These are phyloP conservation scores for Yarrowia yakushimensis DNA, from an alignment of 805 yeast species.

Conservation along the genomic window DNA sequence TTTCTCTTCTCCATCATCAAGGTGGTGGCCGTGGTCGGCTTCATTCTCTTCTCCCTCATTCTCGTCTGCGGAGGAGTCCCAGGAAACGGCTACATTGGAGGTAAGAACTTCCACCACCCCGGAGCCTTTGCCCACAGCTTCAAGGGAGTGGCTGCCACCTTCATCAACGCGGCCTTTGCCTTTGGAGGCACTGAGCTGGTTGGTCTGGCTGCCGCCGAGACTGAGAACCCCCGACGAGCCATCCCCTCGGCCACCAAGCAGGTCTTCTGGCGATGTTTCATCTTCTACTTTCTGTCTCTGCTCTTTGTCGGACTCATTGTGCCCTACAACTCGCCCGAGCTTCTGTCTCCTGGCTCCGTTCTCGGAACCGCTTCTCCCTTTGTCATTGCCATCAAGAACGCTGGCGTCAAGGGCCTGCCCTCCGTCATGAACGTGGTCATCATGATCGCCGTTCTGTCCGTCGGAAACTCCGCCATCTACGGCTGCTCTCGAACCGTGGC, in stretches of 20 bases:
- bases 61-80: slow-evolving; percentile 55
- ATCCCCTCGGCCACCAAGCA: slow-evolving; percentile 71
- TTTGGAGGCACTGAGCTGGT: slow-evolving; percentile 69
- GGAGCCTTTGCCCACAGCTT: slow-evolving; percentile 69
- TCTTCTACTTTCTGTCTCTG: slow-evolving; percentile 60
- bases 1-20: slow-evolving; percentile 56
- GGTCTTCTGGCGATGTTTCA: slow-evolving; percentile 70
- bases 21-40: slow-evolving; percentile 58
- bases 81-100: slow-evolving; percentile 51
- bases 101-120: slow-evolving; percentile 55
- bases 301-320: slow-evolving; percentile 61
- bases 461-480: slow-evolving; percentile 63
- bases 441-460: slow-evolving; percentile 60
- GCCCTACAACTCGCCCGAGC: slow-evolving; percentile 50
- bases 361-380: slow-evolving; percentile 66
- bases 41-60: slow-evolving; percentile 59
- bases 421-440: slow-evolving; percentile 66
- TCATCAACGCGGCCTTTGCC: slow-evolving; percentile 69
- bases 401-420: slow-evolving; percentile 62
- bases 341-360: slow-evolving; percentile 46
- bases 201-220: slow-evolving; percentile 69
- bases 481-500: slow-evolving; percentile 66
- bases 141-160: slow-evolving; percentile 63
- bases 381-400: slow-evolving; percentile 63
- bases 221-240: slow-evolving; percentile 59